Evolutionary conservation across 116 monocot genomes (phyloP).

Genomic region (Cymodocea nodosa): DNA sequence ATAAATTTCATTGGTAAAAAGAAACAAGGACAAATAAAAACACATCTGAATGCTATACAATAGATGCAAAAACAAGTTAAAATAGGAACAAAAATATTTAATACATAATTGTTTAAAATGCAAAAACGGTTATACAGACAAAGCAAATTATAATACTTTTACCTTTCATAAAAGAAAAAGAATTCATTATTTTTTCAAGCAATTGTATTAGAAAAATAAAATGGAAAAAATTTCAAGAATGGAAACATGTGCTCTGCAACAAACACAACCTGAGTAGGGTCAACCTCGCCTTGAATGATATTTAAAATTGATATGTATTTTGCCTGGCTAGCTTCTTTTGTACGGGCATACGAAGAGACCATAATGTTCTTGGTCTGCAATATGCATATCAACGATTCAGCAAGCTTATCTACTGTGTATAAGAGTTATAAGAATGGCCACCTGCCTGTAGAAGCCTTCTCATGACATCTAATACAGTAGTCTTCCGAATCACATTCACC

Average conservation of each 20-base stretch:
- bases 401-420: neutral
- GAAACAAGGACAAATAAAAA: neutral
- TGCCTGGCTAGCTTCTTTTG: constrained; percentile 97
- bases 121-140: too few relatives aligned
- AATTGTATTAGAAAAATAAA: too few relatives aligned
- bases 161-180: too few relatives aligned
- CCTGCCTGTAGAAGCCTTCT: constrained; percentile 83
- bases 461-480: constrained; percentile 98
- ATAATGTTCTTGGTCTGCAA: constrained; percentile 99
- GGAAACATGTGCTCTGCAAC: neutral
- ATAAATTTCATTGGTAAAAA: neutral
- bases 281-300: constrained; percentile 98
- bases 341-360: constrained; percentile 98
- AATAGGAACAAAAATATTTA: too few relatives aligned
- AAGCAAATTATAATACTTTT: too few relatives aligned
- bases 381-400: neutral
- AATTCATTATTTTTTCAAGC: too few relatives aligned
- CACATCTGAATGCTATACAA: too few relatives aligned
- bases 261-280: constrained; percentile 82
- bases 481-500: constrained; percentile 97
- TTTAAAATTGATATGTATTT: constrained; percentile 98
- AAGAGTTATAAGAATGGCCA: neutral
- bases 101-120: too few relatives aligned
- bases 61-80: too few relatives aligned
- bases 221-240: too few relatives aligned